Evolutionary conservation across 345 rosid species (phyloP), one percentile per base, ranked within the genome.

Genomic region (Populus pruinosa): DNA sequence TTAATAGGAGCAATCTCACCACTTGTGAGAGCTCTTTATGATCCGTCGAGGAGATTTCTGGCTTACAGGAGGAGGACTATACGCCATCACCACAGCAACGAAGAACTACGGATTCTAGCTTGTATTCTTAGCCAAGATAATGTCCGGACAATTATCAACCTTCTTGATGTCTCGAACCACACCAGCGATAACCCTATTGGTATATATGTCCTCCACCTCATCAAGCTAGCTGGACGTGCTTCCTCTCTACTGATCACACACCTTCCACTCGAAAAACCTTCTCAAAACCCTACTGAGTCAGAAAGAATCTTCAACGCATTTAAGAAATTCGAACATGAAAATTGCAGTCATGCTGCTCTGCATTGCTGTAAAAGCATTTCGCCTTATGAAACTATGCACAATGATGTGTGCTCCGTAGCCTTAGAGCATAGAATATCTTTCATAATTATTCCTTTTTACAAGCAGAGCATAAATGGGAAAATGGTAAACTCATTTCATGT

Each of bases 31-130:
- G 69, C 81, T 55, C 80, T 90, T 0, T 90, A 90, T 69, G 91
- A 90, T 78, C 93, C 93, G 39, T 85, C 93, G 8, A 85, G 83
- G 79, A 87, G 90, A 17, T 90, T 80, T 76, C 71, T 87, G 5
- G 83, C 90, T 64, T 82, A 83, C 74, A 87, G 80, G 78, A 86
- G 89, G 76, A 79, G 90, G 82, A 89, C 92, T 1, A 82, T 90
- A 23, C 79, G 78, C 38, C 87, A 86, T 74, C 76, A 79, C 18
- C 70, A 77, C 8, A 72, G 66, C 23, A 76, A 80, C 36, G 81
- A n/a, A 81, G 87, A 85, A 64, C 81, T 90, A 0, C 86, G 89
- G 67, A 72, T 90, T 38, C 87, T 90, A 4, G 86, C 88, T 9
- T 85, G 92, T 35, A 17, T 90, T 62, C 87, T 87, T 76, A 59